phyloP scores from a whole-genome alignment of 257 asterid genomes.

The Anisodus acutangulus region DNA sequence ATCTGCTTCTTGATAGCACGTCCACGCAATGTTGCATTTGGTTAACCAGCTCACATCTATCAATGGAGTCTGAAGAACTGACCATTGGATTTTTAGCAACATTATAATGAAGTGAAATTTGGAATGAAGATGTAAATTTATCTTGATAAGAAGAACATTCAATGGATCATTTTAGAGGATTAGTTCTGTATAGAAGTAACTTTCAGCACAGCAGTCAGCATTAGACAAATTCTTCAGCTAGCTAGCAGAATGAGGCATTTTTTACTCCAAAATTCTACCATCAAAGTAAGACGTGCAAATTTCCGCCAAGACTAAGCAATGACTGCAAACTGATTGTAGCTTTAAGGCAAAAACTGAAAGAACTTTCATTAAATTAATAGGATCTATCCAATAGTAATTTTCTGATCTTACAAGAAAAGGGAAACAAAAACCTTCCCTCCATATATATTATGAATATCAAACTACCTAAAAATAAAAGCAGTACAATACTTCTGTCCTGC shows the following conservation, averaged over 20 bases:
- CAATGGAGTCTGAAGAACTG: too few species aligned
- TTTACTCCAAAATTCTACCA: neutral
- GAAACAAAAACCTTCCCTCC: constrained; percentile 34
- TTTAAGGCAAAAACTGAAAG: constrained; percentile 2
- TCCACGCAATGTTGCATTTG: constrained; percentile 13
- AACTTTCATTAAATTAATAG: constrained; percentile 30
- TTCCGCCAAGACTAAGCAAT: neutral
- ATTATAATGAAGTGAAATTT: neutral
- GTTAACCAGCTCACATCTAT: neutral
- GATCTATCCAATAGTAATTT: constrained; percentile 11
- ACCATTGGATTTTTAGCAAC: neutral
- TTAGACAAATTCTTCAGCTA: neutral
- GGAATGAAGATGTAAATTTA: neutral
- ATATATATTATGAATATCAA: constrained; percentile 37
- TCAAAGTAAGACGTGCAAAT: neutral
- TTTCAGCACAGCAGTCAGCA: too few species aligned
- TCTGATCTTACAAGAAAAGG: constrained; percentile 28
- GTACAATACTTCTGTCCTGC: constrained; percentile 43
- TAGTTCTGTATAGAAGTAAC: neutral
- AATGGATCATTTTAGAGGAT: neutral
- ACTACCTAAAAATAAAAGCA: constrained; percentile 40
- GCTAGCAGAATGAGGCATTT: too few species aligned
- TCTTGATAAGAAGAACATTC: neutral
- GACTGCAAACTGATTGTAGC: neutral
- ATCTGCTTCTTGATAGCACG: neutral